These are phyloP conservation scores for Pichia sp. DNA, from an alignment of 1,139 yeast species.

Conservation along the genomic window DNA sequence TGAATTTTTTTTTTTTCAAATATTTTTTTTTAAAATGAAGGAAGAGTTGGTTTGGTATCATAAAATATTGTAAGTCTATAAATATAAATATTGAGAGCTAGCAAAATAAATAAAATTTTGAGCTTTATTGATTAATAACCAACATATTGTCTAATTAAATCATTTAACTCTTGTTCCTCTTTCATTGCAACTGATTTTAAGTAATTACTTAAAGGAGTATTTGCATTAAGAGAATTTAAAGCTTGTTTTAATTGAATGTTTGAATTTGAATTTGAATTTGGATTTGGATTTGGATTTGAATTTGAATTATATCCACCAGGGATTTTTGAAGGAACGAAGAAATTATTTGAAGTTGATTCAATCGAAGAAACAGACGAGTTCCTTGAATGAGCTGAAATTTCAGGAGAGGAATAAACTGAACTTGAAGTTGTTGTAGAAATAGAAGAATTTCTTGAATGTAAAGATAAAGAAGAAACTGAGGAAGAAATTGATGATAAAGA, in stretches of 20 bases:
- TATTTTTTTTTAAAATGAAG: too few relatives aligned
- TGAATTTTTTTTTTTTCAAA: too few relatives aligned
- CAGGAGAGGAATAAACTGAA: conserved; percentile 8
- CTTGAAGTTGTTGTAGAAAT: conserved; percentile 22
- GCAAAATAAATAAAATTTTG: not conserved
- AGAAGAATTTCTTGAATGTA: conserved; percentile 27
- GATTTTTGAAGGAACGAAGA: not conserved
- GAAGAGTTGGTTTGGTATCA: not conserved
- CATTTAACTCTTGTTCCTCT: conserved; percentile 29
- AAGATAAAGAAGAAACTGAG: conserved; percentile 8
- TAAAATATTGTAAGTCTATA: not conserved
- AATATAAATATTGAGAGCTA: not conserved
- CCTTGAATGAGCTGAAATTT: conserved; percentile 21
- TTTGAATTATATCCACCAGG: too few relatives aligned
- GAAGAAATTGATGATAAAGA: not conserved
- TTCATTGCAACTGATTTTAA: conserved; percentile 28
- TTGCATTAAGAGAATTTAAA: conserved; percentile 10
- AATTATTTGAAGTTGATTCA: conserved; percentile 10
- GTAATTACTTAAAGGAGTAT: conserved; percentile 19
- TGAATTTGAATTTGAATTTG: not conserved
- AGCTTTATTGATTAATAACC: conserved; percentile 12
- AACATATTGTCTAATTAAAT: conserved; percentile 29
- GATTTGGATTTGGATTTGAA: not conserved
- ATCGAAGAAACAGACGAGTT: conserved; percentile 26
- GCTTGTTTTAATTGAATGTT: conserved; percentile 5